Conservation (phyloP, 495 filamentous ascomycete species). For the Friedmanniomyces endolithicus region DNA sequence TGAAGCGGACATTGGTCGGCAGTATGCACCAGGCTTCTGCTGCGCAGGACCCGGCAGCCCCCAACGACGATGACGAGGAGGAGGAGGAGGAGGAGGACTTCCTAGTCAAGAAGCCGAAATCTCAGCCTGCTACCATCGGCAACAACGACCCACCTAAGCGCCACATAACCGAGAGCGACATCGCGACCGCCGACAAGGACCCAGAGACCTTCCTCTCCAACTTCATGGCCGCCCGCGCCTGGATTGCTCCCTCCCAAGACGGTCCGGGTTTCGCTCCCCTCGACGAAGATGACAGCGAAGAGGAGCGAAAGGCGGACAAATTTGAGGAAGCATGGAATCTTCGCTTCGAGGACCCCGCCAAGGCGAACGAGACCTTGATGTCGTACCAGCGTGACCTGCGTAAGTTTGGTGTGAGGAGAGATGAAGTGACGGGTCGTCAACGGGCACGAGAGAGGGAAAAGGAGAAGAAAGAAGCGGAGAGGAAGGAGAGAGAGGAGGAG, state of each 20-base stretch:
- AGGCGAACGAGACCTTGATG: constrained; percentile 67
- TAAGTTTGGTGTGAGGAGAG: constrained; percentile 68
- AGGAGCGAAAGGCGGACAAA: constrained; percentile 66
- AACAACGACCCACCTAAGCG: constrained; percentile 19
- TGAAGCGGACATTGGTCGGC: constrained; percentile 62
- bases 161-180: constrained; percentile 45
- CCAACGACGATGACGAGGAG: constrained; percentile 43
- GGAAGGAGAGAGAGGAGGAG: constrained; percentile 62
- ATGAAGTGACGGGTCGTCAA: constrained; percentile 63
- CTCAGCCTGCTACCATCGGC: constrained; percentile 7
- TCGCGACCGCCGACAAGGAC: constrained; percentile 71
- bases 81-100: constrained; percentile 68
- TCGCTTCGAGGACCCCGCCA: constrained; percentile 82
- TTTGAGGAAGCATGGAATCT: constrained; percentile 94
- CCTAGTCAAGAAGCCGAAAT: constrained; percentile 34
- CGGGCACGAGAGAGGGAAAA: constrained; percentile 64
- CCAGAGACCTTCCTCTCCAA: constrained; percentile 83
- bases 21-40: constrained; percentile 63
- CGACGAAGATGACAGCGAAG: constrained; percentile 84
- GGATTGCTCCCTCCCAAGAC: constrained; percentile 49
- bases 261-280: constrained; percentile 55
- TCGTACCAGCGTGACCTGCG: constrained; percentile 80
- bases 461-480: constrained; percentile 64
- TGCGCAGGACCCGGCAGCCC: constrained; percentile 30
- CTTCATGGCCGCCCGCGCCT: constrained; percentile 79